These are phyloP conservation scores for Candida maris DNA, from an alignment of 805 yeast genomes.

Conservation along the genomic window DNA sequence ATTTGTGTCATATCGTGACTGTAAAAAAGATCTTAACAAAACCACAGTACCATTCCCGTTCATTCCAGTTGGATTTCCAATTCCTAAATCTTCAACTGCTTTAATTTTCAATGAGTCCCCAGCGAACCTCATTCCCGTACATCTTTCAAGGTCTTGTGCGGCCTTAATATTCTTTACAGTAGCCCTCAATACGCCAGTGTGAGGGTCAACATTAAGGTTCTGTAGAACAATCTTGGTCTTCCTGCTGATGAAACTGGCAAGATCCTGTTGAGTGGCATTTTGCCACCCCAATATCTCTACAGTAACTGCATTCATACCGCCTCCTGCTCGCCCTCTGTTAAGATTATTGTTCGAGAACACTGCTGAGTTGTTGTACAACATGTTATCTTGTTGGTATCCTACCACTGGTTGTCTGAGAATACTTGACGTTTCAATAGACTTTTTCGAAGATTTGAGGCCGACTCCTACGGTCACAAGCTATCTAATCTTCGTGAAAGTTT, in stretches of 20 bases:
- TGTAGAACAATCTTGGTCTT: slow-evolving; percentile 55
- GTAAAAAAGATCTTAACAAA: slow-evolving; percentile 57
- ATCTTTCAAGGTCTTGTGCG: slow-evolving; percentile 54
- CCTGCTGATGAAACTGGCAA: slow-evolving; percentile 65
- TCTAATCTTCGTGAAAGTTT: too few species aligned
- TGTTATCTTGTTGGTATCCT: slow-evolving; percentile 9
- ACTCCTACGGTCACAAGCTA: too few species aligned
- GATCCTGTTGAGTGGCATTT: slow-evolving; percentile 66
- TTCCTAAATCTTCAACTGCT: slow-evolving; percentile 26
- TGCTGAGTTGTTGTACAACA: slow-evolving; percentile 16
- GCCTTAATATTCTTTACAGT: slow-evolving; percentile 51
- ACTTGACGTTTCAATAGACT: too few species aligned
- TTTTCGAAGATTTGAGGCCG: too few species aligned
- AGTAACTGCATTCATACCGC: slow-evolving; percentile 34
- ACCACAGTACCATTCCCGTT: slow-evolving; percentile 46
- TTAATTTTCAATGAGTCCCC: slow-evolving; percentile 61
- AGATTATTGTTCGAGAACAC: slow-evolving; percentile 1
- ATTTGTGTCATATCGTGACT: slow-evolving; percentile 62
- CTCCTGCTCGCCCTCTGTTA: slow-evolving; percentile 21
- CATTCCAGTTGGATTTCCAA: slow-evolving; percentile 18
- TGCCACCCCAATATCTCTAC: slow-evolving; percentile 80
- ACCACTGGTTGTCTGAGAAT: too few species aligned
- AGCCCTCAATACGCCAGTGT: slow-evolving; percentile 51
- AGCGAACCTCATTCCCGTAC: slow-evolving; percentile 80
- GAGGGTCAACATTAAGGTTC: slow-evolving; percentile 50